Conservation (phyloP, 2,329 filamentous ascomycete genomes). For the Diaporthe humulicola region DNA sequence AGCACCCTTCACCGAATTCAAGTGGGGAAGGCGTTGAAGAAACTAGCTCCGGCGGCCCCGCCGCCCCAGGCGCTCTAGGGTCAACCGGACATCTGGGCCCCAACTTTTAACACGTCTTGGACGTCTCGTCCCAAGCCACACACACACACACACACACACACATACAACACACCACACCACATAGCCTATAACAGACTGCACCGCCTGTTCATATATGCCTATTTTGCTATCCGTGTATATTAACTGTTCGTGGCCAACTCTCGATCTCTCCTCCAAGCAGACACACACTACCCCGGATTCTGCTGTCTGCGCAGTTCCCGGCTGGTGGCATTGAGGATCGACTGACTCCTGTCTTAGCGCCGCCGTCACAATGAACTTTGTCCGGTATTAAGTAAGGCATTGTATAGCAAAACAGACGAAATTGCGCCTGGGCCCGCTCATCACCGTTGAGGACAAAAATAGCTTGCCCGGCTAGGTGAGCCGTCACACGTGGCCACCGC, state of each 20-base stretch:
- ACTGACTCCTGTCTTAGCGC: conserved; percentile 15
- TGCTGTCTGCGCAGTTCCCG: background rate
- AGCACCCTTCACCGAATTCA: conserved; percentile 7
- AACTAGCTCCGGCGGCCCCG: conserved; percentile 33
- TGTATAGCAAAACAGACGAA: conserved; percentile 6
- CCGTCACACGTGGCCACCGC: conserved; percentile 6
- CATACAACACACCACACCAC: conserved; percentile 4
- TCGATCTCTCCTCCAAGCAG: background rate
- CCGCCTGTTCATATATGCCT: background rate
- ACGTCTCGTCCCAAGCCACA: background rate
- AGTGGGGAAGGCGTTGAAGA: conserved; percentile 32
- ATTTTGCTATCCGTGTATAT: background rate
- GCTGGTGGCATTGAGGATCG: background rate
- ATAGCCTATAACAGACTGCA: conserved; percentile 2
- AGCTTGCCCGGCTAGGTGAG: background rate
- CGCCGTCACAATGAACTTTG: conserved; percentile 22
- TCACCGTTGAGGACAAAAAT: conserved; percentile 24
- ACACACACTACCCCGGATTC: background rate
- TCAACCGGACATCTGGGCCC: conserved; percentile 22
- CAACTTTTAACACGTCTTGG: conserved; percentile 28
- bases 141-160: background rate
- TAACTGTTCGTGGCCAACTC: background rate
- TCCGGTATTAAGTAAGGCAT: background rate
- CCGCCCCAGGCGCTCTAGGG: background rate
- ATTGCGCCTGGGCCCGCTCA: conserved; percentile 22